Conservation (phyloP, 108 stramenopile genomes). For the Skeletonema menzelii region DNA sequence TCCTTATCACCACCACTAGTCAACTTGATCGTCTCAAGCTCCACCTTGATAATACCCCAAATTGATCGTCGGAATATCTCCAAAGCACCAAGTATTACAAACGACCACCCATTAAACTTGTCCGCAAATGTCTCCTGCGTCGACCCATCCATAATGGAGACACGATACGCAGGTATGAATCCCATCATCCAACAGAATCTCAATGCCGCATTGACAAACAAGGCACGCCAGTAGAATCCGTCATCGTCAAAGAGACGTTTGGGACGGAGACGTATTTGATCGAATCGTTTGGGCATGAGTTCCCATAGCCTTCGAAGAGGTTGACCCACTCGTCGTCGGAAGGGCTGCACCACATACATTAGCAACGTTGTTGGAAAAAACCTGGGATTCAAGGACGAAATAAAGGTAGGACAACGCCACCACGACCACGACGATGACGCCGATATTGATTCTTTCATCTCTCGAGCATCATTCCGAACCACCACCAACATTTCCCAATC, state of each 20-base stretch:
- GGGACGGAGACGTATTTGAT: conserved; percentile 70
- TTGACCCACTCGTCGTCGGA: conserved; percentile 17
- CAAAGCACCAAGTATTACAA: conserved; percentile 65
- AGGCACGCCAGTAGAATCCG: conserved; percentile 75
- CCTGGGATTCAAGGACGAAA: conserved; percentile 58
- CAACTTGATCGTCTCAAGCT: conserved; percentile 79
- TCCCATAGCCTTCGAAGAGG: conserved; percentile 32
- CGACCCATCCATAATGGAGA: conserved; percentile 55
- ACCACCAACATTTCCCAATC: conserved; percentile 88
- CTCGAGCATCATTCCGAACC: conserved; percentile 42
- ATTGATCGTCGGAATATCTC: conserved; percentile 76
- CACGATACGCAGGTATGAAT: conserved; percentile 82
- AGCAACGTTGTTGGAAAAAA: conserved; percentile 28
- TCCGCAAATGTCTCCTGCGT: conserved; percentile 66
- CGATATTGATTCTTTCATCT: conserved; percentile 1
- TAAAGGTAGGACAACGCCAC: conserved; percentile 18
- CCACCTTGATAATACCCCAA: conserved; percentile 85
- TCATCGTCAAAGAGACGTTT: conserved; percentile 74
- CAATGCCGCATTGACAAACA: conserved; percentile 55
- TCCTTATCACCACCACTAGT: conserved; percentile 55
- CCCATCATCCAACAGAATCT: conserved; percentile 87
- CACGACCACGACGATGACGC: neutral
- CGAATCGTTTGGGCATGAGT: conserved; percentile 37
- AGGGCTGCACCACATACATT: conserved; percentile 10
- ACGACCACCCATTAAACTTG: conserved; percentile 67